phyloP scores from a whole-genome alignment of 1,284 basidiomycete genomes.

The Phenoliferia sp. region DNA sequence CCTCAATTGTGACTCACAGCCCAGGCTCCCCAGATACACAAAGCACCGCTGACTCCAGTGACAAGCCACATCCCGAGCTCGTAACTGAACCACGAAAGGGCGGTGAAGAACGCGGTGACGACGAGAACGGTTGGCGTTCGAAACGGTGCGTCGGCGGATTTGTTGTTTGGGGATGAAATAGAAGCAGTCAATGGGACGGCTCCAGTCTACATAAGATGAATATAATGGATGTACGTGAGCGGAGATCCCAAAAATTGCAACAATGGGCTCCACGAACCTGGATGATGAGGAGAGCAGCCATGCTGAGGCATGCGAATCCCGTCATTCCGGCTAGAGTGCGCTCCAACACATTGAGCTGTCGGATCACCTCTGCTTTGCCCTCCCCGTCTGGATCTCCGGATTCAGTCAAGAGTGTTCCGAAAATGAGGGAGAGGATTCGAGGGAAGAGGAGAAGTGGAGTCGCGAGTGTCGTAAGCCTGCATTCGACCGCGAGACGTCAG shows the following conservation, averaged over 20 bases:
- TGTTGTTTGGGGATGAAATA: constrained; percentile 7
- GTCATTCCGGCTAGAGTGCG: constrained; percentile 13
- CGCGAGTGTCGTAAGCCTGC: constrained; percentile 16
- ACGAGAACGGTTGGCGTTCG: constrained; percentile 16
- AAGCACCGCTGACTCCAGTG: constrained; percentile 4
- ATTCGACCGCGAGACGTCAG: not conserved
- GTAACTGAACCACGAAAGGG: constrained; percentile 12
- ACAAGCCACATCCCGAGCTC: constrained; percentile 11
- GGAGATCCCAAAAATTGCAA: not conserved
- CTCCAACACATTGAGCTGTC: constrained; percentile 24
- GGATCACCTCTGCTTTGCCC: constrained; percentile 8
- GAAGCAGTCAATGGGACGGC: constrained; percentile 20
- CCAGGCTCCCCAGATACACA: constrained; percentile 20
- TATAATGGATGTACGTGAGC: not conserved
- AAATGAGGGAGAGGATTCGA: constrained; percentile 21
- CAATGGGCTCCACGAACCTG: constrained; percentile 13
- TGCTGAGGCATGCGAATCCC: constrained; percentile 8
- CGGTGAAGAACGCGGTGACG: constrained; percentile 12
- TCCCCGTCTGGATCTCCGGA: constrained; percentile 12
- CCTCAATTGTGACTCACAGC: constrained; percentile 23
- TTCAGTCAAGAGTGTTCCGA: constrained; percentile 19
- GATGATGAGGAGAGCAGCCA: constrained; percentile 17
- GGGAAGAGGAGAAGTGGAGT: constrained; percentile 22
- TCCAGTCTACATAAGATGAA: constrained; percentile 19
- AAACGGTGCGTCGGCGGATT: constrained; percentile 11